These are phyloP conservation scores for Eruca vesicaria DNA, from an alignment of 441 rosid species.

Conservation along the genomic window DNA sequence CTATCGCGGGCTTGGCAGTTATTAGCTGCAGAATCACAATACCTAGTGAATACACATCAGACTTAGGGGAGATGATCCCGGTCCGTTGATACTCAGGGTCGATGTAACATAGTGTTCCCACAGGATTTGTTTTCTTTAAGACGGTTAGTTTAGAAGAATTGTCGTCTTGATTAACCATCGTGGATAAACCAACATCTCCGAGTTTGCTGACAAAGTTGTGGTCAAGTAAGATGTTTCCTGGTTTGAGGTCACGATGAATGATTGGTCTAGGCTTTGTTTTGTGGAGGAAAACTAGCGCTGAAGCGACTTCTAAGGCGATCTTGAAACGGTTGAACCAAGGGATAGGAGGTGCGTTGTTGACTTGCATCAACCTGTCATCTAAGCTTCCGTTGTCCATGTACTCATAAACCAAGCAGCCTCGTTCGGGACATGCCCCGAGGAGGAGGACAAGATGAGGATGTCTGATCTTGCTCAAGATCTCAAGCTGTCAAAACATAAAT, in stretches of 20 bases:
- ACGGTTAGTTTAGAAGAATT: no score
- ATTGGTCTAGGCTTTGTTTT: constrained; percentile 72
- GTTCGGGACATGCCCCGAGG: constrained; percentile 87
- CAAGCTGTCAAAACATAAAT: constrained; percentile 54
- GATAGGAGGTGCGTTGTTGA: constrained; percentile 56
- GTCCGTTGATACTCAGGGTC: no score
- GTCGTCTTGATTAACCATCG: constrained; percentile 59
- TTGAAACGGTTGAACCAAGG: constrained; percentile 85
- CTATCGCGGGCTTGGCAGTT: no score
- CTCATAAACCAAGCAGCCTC: constrained; percentile 81
- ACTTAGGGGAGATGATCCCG: no score
- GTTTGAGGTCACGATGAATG: constrained; percentile 91
- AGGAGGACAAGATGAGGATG: constrained; percentile 93
- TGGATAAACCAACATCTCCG: constrained; percentile 87
- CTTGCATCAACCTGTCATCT: constrained; percentile 60
- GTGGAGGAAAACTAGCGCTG: constrained; percentile 85
- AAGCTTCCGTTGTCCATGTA: constrained; percentile 93
- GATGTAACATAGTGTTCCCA: no score
- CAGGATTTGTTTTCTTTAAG: no score
- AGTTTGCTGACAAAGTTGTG: constrained; percentile 79
- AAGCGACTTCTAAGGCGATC: constrained; percentile 92
- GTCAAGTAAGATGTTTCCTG: constrained; percentile 88
- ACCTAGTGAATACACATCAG: no score
- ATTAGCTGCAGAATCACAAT: constrained; percentile 77
- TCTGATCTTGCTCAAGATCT: constrained; percentile 75